Evolutionary conservation across 192 early-diverging fungal genomes (phyloP).

Genomic region (Endogone sp.): DNA sequence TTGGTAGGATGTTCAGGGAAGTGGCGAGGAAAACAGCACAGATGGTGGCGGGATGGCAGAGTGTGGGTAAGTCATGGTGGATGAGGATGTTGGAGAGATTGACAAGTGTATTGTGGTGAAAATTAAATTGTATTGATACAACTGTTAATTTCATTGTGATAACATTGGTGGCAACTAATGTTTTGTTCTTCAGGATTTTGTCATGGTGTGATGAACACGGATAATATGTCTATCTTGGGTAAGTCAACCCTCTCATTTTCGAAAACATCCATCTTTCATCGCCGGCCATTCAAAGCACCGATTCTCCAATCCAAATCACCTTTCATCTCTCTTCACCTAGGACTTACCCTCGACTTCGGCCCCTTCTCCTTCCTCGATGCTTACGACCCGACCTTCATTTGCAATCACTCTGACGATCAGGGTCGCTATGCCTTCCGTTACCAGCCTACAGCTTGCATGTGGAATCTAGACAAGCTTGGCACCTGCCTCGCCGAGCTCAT

Average conservation of each 20-base stretch:
- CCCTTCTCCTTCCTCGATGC: constrained; percentile 83
- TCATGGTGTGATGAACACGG: constrained; percentile 91
- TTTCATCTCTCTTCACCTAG: background rate
- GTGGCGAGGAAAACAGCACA: constrained; percentile 60
- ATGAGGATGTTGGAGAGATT: background rate
- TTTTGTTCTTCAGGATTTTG: constrained; percentile 47
- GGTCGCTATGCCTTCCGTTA: constrained; percentile 68
- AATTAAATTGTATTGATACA: background rate
- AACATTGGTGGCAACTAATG: background rate
- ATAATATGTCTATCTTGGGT: constrained; percentile 82
- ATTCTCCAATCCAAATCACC: background rate
- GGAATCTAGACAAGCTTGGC: constrained; percentile 76
- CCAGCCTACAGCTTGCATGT: constrained; percentile 78
- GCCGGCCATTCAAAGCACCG: background rate
- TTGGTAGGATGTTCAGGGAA: constrained; percentile 50
- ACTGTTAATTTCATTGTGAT: background rate
- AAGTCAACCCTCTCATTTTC: background rate
- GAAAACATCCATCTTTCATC: background rate
- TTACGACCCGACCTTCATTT: constrained; percentile 75
- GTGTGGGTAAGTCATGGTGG: constrained; percentile 36
- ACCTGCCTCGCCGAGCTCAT: constrained; percentile 62
- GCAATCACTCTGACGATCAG: constrained; percentile 71
- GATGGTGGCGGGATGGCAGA: constrained; percentile 80
- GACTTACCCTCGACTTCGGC: constrained; percentile 85
- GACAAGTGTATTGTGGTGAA: background rate